Base-by-base conservation (phyloP, 257 asterid species). In the Schizonepeta tenuifolia region DNA sequence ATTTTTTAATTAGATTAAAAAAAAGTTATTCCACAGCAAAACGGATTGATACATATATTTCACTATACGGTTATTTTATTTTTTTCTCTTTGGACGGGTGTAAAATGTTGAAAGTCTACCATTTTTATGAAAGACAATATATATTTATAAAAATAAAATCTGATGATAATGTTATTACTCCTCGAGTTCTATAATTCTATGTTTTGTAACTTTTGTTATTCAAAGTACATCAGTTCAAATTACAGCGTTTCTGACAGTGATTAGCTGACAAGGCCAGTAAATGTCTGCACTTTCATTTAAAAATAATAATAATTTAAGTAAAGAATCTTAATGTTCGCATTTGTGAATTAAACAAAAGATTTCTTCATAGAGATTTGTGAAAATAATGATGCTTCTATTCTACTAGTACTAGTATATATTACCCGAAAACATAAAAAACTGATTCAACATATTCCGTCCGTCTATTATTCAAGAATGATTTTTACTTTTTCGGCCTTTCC, bases 331-430 rank as follows among this genome's bases (percentile, higher is more conserved):
- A 20, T 67, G 7, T 57, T 62, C 54, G 2, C 49, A 61, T 26
- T 36, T n/a, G 14, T 64, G 33, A 12, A 59, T 51, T 43, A 28
- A 33, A 77, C 72, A n/a, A 40, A 12, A 50, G 33, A 50, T 11
- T 53, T 31, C 64, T 20, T 79, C 73, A 53, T 78, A 17, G 84
- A 80, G 77, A 70, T 51, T 49, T 80, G 87, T 77, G 86, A 80
- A 60, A 68, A 70, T 78, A 68, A 47, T 75, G 85, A 82, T 85
- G 80, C 84, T 82, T 82, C 85, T 82, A 82, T 82, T 85, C 84
- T 80, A 47, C 70, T 72, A 60, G 33, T 63, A 33, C 24, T 63
- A 31, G 36, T 31, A 31, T 5, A 26, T 4, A 31, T 31, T 31
- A 5, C 36, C 36, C 36, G 4, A 5, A 31, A 31, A 4, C 36